Evolutionary conservation across 441 rosid species (phyloP).

Genomic region (Capsella rubella): DNA sequence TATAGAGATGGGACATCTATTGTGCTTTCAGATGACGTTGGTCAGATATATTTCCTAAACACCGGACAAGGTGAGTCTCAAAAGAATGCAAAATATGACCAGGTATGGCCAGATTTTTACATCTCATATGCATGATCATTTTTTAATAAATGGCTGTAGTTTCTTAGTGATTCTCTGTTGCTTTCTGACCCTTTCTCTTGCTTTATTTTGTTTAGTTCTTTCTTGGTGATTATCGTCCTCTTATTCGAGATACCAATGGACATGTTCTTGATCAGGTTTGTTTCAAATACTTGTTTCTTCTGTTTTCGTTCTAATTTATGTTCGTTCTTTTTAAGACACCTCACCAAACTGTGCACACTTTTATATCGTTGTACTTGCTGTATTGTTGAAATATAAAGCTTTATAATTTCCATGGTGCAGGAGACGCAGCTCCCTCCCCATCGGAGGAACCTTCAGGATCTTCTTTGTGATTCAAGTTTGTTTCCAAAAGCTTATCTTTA

Average conservation of each 20-base stretch:
- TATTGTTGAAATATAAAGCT: conserved; percentile 24
- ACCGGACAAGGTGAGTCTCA: conserved; percentile 91
- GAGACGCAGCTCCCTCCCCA: conserved; percentile 76
- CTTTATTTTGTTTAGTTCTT: conserved; percentile 63
- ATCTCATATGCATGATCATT: conserved; percentile 12
- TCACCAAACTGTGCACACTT: conserved; percentile 6
- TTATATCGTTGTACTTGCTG: conserved; percentile 24
- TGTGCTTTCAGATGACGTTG: conserved; percentile 88
- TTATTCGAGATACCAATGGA: conserved; percentile 68
- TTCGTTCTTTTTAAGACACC: conserved; percentile 24
- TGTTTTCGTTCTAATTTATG: conserved; percentile 29
- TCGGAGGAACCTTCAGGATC: conserved; percentile 76
- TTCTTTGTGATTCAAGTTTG: conserved; percentile 80
- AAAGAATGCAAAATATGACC: conserved; percentile 82
- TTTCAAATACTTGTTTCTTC: conserved; percentile 38
- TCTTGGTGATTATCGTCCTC: conserved; percentile 90
- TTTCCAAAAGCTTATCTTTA: conserved; percentile 29
- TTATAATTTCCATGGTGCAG: conserved; percentile 50
- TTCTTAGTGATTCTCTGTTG: conserved; percentile 37
- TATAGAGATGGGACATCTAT: conserved; percentile 87
- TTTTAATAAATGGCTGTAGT: conserved; percentile 24
- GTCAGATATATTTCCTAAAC: conserved; percentile 79
- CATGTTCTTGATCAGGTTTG: conserved; percentile 86
- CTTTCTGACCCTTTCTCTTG: conserved; percentile 34
- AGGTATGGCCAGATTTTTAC: conserved; percentile 53